A percentile compares a stretch with the other conserved stretches of the same genome.
phyloP scores from a whole-genome alignment of 495 filamentous ascomycete species.

The Daldinia grandis region DNA sequence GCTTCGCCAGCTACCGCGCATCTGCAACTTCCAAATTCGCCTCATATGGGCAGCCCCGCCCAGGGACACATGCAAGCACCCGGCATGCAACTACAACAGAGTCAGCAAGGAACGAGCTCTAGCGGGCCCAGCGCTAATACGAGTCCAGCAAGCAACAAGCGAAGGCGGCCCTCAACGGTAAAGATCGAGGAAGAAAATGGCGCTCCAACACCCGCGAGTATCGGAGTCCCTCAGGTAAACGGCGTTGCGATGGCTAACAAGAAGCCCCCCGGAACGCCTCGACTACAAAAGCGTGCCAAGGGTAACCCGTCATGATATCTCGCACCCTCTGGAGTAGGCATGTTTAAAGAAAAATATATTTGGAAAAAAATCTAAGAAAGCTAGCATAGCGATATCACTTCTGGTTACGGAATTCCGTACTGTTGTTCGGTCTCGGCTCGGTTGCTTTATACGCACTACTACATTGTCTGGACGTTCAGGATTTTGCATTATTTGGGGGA shows the following conservation, averaged over 20 bases:
- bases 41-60: constrained; percentile 66
- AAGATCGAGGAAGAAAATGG: constrained; percentile 75
- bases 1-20: constrained; percentile 64
- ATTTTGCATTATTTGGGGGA: constrained; percentile 36
- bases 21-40: constrained; percentile 66
- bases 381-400: constrained; percentile 34
- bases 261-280: constrained; percentile 55
- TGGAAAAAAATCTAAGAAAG: constrained; percentile 1
- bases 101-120: constrained; percentile 74
- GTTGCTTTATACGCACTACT: constrained; percentile 33
- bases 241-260: constrained; percentile 48
- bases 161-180: constrained; percentile 76
- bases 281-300: constrained; percentile 58
- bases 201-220: constrained; percentile 53
- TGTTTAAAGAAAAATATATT: neutral
- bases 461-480: constrained; percentile 41
- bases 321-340: neutral
- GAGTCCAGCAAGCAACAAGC: constrained; percentile 81
- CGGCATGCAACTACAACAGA: constrained; percentile 76
- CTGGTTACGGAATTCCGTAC: constrained; percentile 36
- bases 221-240: constrained; percentile 56
- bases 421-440: constrained; percentile 35
- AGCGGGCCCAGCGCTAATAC: constrained; percentile 82
- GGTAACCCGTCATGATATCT: constrained; percentile 45
- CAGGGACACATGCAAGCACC: constrained; percentile 68